phyloP scores from a whole-genome alignment of 2,329 filamentous ascomycete genomes.

The Ceratocystis diversiconidia region DNA sequence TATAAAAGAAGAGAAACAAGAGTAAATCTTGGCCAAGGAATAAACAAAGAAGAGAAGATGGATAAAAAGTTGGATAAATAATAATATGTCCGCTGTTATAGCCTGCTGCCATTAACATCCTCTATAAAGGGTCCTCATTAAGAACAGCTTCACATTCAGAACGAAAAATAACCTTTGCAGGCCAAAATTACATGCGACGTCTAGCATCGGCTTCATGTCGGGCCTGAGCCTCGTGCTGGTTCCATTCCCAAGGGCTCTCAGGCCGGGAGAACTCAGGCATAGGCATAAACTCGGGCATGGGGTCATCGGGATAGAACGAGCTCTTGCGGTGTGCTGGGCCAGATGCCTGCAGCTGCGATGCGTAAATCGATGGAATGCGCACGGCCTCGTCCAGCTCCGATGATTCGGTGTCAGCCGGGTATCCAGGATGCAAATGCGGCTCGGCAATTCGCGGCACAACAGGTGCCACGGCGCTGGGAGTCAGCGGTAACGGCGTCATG shows the following conservation, averaged over 20 bases:
- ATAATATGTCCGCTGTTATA: neutral
- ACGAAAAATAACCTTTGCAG: too few species aligned
- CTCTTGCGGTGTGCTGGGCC: neutral
- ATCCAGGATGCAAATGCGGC: neutral
- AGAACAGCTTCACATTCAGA: neutral
- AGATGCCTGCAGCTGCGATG: neutral
- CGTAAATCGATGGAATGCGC: slow-evolving; percentile 11
- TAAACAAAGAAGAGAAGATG: slow-evolving; percentile 12
- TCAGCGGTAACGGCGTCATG: slow-evolving; percentile 1
- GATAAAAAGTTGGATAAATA: neutral
- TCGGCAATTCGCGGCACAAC: neutral
- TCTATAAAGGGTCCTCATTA: neutral
- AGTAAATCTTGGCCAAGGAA: slow-evolving; percentile 3
- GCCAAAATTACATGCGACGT: neutral
- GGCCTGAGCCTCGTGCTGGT: neutral
- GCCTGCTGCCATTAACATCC: neutral
- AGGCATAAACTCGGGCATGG: neutral
- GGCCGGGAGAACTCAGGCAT: slow-evolving; percentile 2
- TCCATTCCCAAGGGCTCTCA: slow-evolving; percentile 14
- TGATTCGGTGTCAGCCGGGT: neutral
- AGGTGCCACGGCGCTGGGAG: slow-evolving; percentile 3
- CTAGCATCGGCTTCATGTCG: neutral
- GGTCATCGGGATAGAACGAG: slow-evolving; percentile 8
- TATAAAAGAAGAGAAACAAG: slow-evolving; percentile 6
- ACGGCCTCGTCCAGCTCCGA: slow-evolving; percentile 7